These are phyloP conservation scores for Fagus crenata DNA, from an alignment of 306 rosid genomes.

Conservation along the genomic window DNA sequence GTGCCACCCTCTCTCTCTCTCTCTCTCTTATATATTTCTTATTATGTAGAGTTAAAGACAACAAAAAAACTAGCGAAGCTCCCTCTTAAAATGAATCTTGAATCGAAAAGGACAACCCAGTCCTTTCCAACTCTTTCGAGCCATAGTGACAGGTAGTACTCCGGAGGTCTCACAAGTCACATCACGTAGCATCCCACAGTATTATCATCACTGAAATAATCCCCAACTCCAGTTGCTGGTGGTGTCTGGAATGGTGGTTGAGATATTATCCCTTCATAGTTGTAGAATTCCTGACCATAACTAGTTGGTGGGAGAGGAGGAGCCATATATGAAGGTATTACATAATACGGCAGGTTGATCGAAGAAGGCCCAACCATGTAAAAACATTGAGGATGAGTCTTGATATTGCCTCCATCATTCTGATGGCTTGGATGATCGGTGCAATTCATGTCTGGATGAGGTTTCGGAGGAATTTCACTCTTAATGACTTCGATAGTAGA, in stretches of 20 bases:
- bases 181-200: conserved; percentile 44
- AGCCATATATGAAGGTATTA: conserved; percentile 25
- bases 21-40: too few species aligned
- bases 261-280: conserved; percentile 11
- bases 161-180: conserved; percentile 21
- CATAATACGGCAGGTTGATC: conserved; percentile 29
- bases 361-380: conserved; percentile 37
- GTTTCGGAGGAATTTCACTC: neutral
- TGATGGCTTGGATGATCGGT: conserved; percentile 18
- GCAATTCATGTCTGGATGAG: conserved; percentile 17
- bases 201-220: conserved; percentile 47
- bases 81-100: neutral
- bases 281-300: conserved; percentile 19
- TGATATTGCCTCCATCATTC: neutral
- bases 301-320: conserved; percentile 15
- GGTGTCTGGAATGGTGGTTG: conserved; percentile 27
- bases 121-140: neutral
- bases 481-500: neutral
- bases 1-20: neutral
- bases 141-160: neutral
- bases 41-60: neutral
- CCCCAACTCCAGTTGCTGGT: conserved; percentile 32
- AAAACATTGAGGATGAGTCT: conserved; percentile 22
- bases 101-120: too few species aligned
- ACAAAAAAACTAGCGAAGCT: neutral